phyloP scores from a whole-genome alignment of 2,329 filamentous ascomycete genomes.

The Tympanopsis confertula region DNA sequence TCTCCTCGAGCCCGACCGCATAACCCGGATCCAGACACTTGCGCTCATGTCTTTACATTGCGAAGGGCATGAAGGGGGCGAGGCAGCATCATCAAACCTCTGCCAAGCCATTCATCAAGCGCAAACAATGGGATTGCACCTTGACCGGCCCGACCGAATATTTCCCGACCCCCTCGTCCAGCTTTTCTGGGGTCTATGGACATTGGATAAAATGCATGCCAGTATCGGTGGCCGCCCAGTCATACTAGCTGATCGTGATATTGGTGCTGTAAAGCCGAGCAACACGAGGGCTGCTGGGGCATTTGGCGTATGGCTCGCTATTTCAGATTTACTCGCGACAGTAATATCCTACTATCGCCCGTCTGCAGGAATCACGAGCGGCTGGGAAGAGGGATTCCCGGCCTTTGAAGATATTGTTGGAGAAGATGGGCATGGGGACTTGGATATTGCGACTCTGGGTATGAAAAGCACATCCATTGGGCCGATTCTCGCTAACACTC shows the following conservation, averaged over 20 bases:
- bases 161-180: slow-evolving; percentile 13
- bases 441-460: slow-evolving; percentile 17
- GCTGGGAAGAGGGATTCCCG: slow-evolving; percentile 24
- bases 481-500: slow-evolving; percentile 3
- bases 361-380: slow-evolving; percentile 15
- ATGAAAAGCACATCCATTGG: slow-evolving; percentile 1
- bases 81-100: slow-evolving; percentile 23
- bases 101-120: slow-evolving; percentile 25
- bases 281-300: slow-evolving; percentile 7
- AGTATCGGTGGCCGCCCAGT: slow-evolving; percentile 24
- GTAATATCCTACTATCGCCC: slow-evolving; percentile 26
- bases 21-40: slow-evolving; percentile 21
- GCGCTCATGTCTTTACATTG: slow-evolving; percentile 25
- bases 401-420: slow-evolving; percentile 19
- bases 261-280: slow-evolving; percentile 18
- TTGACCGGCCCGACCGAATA: slow-evolving; percentile 18
- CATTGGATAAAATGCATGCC: slow-evolving; percentile 25
- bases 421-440: slow-evolving; percentile 10
- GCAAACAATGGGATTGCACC: slow-evolving; percentile 23
- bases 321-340: slow-evolving; percentile 21
- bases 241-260: slow-evolving; percentile 23
- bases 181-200: slow-evolving; percentile 26
- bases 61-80: slow-evolving; percentile 23
- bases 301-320: slow-evolving; percentile 21
- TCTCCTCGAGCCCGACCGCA: slow-evolving; percentile 19